A percentile compares a stretch with the other conserved stretches of the same genome.
Evolutionary conservation across 208 protist species (phyloP).

Genomic region (Leishmania martiniquensis): DNA sequence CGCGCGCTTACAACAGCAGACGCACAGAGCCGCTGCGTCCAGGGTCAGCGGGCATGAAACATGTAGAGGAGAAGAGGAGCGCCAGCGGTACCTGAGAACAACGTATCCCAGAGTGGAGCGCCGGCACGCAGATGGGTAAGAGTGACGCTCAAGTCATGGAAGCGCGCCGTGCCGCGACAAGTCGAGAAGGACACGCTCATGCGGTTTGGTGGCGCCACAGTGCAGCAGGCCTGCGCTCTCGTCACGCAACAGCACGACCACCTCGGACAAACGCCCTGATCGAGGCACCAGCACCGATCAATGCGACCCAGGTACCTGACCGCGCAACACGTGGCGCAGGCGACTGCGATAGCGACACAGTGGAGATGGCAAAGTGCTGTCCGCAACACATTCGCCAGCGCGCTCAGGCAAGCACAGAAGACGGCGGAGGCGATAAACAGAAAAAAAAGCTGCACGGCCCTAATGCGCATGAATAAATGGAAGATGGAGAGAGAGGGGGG

Average conservation of each 20-base stretch:
- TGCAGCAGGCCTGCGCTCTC: not conserved
- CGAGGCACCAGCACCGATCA: not conserved
- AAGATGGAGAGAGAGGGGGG: no score
- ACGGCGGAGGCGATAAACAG: not conserved
- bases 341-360: not conserved
- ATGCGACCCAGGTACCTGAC: not conserved
- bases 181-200: not conserved
- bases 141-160: not conserved
- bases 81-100: not conserved
- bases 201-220: not conserved
- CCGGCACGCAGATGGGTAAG: not conserved
- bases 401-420: not conserved
- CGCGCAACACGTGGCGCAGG: not conserved
- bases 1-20: not conserved
- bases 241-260: not conserved
- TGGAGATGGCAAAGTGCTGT: not conserved
- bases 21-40: not conserved
- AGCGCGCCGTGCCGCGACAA: not conserved
- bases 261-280: not conserved
- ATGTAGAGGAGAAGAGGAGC: not conserved
- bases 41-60: not conserved
- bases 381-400: no score
- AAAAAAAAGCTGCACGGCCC: not conserved
- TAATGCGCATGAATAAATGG: not conserved
- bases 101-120: not conserved